These are phyloP conservation scores for Dittrichia graveolens DNA, from an alignment of 129 eudicot species.

Conservation along the genomic window DNA sequence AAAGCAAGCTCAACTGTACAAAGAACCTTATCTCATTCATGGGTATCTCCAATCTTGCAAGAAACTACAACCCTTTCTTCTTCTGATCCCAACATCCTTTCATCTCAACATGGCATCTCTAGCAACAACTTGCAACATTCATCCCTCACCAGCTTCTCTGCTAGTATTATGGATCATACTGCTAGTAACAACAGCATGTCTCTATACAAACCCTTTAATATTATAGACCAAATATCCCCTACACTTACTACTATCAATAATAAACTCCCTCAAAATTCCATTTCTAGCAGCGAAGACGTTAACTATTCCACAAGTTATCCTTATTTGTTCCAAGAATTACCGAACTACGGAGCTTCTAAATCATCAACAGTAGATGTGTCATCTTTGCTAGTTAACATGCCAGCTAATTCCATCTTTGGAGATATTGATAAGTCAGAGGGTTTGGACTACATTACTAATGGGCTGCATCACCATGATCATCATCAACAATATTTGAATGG, in stretches of 20 bases:
- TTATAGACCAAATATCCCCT: conserved; percentile 38
- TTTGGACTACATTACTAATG: conserved; percentile 37
- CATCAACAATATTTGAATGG: conserved; percentile 36
- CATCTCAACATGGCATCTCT: conserved; percentile 29
- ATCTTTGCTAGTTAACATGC: conserved; percentile 65
- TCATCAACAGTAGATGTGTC: conserved; percentile 52
- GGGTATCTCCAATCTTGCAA: conserved; percentile 67
- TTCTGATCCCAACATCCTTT: conserved; percentile 32
- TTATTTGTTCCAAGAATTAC: conserved; percentile 38
- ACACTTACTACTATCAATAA: conserved; percentile 29
- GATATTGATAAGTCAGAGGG: conserved; percentile 45
- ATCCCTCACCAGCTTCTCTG: conserved; percentile 45
- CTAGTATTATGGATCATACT: conserved; percentile 41
- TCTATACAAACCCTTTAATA: conserved; percentile 43
- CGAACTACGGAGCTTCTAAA: conserved; percentile 33
- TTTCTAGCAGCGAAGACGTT: conserved; percentile 37
- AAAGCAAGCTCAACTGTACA: conserved; percentile 81
- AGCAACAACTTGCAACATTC: conserved; percentile 41
- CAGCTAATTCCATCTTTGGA: conserved; percentile 54
- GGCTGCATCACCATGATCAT: conserved; percentile 36
- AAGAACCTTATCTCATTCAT: conserved; percentile 75
- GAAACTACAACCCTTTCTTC: conserved; percentile 27
- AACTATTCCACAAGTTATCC: conserved; percentile 43
- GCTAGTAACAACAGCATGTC: conserved; percentile 34
- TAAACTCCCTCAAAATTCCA: conserved; percentile 39